Base-by-base conservation (phyloP, 176 grass and related monocot species). In the Microstegium vimineum region DNA sequence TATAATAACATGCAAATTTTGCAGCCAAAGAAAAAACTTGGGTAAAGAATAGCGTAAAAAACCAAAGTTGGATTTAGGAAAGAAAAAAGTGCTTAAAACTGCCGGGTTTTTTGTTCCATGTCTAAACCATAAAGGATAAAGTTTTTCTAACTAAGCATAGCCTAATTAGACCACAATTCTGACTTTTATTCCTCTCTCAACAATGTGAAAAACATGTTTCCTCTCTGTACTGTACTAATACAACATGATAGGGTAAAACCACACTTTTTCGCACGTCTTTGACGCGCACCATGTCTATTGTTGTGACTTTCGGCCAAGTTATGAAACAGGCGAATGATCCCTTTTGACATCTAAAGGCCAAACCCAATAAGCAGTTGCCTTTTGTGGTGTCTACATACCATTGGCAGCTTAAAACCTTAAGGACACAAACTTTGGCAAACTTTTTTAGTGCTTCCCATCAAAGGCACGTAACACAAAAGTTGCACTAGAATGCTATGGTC, bases 391-490 rank as follows among this genome's bases (percentile, higher is more conserved):
- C 83, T 38, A 61, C 88, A 85, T 86, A 81, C 74, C 22, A 88
- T 88, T 97, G 91, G 75, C 59, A 93, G 49, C 57, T 76, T 73
- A 83, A 86, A 90, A 89, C 68, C 81, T 86, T 63, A 88, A 91
- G 69, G 84, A 73, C 26, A 61, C 25, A 66, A 85, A 83, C 88
- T 93, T 85, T 86, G 66, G 27, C 62, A 77, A 84, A 86, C 85
- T 82, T 73, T 89, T 43, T 72, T 64, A 87, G 84, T 83, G 91
- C 86, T 87, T 89, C 86, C 88, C 31, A 91, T 78, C 86, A 82
- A 86, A 93, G 74, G 77, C 62, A 87, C 77, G 51, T 72, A 82
- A 34, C 22, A 13, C 17, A 81, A 83, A 85, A 85, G 32, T 67
- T 75, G 64, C 76, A 85, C 67, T 87, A 81, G 36, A 75, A 68